These are phyloP conservation scores for Yamadazyma jaroonii DNA, from an alignment of 1,139 yeast species.

Conservation along the genomic window DNA sequence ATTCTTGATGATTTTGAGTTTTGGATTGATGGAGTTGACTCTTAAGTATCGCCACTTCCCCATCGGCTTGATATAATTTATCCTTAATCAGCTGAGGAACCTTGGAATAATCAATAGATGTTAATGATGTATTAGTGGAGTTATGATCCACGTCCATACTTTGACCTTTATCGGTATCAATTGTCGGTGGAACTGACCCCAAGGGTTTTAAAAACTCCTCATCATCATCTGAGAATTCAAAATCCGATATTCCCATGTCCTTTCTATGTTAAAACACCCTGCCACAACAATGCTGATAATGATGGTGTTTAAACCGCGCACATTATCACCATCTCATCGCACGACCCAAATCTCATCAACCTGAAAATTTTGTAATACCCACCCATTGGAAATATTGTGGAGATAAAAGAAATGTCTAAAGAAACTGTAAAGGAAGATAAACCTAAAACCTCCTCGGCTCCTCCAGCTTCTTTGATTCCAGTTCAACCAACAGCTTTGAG, in stretches of 20 bases:
- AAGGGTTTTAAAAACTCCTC: slow-evolving; percentile 24
- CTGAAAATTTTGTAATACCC: slow-evolving; percentile 7
- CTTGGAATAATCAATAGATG: neutral
- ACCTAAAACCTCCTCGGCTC: slow-evolving; percentile 5
- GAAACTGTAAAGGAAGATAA: neutral
- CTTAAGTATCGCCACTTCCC: slow-evolving; percentile 75
- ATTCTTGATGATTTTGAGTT: slow-evolving; percentile 40
- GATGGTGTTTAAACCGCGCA: too few relatives aligned
- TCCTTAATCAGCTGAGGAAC: slow-evolving; percentile 15
- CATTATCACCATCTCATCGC: neutral
- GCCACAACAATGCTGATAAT: too few relatives aligned
- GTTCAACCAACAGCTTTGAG: slow-evolving; percentile 77
- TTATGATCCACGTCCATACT: too few relatives aligned
- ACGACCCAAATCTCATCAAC: slow-evolving; percentile 2
- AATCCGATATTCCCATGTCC: slow-evolving; percentile 10
- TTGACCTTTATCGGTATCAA: too few relatives aligned
- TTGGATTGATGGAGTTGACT: slow-evolving; percentile 57
- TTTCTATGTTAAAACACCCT: neutral
- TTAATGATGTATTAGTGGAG: neutral
- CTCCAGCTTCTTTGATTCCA: slow-evolving; percentile 77
- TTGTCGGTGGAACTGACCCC: too few relatives aligned
- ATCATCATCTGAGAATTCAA: slow-evolving; percentile 40
- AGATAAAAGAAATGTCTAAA: neutral
- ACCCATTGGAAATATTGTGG: too few relatives aligned
- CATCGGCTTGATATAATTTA: slow-evolving; percentile 52